Conservation (phyloP, 164 flowering plant species). For the Malania oleifera region DNA sequence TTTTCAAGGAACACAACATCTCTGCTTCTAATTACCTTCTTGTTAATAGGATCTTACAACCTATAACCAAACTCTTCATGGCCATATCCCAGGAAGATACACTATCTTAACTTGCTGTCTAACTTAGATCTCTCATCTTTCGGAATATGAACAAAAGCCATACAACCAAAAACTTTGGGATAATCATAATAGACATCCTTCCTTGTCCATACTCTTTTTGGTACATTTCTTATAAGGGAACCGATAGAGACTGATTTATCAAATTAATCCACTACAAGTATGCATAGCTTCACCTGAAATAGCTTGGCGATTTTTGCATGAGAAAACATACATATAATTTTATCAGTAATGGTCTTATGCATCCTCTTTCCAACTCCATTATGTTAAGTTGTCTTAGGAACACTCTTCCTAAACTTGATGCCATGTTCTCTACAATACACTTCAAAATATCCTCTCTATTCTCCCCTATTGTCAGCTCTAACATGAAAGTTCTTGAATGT, state of each 20-base stretch:
- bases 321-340: background rate
- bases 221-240: background rate
- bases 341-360: background rate
- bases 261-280: background rate
- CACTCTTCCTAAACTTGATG: too few relatives aligned
- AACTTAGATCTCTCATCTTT: background rate
- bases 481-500: too few relatives aligned
- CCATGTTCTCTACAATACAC: too few relatives aligned
- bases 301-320: background rate
- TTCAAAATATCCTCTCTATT: too few relatives aligned
- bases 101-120: background rate
- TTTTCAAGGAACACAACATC: background rate
- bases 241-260: background rate
- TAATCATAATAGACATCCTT: too few relatives aligned
- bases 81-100: background rate
- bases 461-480: too few relatives aligned
- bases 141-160: background rate
- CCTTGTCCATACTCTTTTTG: too few relatives aligned
- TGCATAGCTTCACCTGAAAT: background rate
- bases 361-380: background rate
- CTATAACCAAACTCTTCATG: background rate
- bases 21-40: background rate
- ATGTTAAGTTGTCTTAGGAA: background rate
- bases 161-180: too few relatives aligned
- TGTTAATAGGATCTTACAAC: background rate